phyloP scores from a whole-genome alignment of 352 stramenopile genomes.

The Pilasporangium apinafurcum region DNA sequence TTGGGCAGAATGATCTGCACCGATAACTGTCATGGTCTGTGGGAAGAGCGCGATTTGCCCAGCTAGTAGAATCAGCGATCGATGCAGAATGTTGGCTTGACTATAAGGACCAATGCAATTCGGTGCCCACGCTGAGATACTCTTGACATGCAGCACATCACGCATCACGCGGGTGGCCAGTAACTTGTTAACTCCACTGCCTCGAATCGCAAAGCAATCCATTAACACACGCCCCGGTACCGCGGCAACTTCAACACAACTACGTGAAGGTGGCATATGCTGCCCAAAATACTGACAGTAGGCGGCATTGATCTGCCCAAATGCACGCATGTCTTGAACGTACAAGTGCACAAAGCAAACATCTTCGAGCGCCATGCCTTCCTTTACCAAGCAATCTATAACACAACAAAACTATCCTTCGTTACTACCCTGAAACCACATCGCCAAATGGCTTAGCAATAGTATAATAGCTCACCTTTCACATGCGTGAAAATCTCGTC shows the following conservation, averaged over 20 bases:
- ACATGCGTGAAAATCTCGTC: slow-evolving; percentile 41
- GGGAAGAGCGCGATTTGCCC: slow-evolving; percentile 97
- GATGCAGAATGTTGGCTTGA: slow-evolving; percentile 94
- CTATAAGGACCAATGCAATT: slow-evolving; percentile 99
- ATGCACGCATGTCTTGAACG: slow-evolving; percentile 92
- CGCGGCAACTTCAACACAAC: slow-evolving; percentile 82
- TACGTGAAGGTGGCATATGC: slow-evolving; percentile 73
- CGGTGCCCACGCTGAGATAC: slow-evolving; percentile 95
- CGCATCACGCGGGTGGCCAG: slow-evolving; percentile 46
- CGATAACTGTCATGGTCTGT: slow-evolving; percentile 90
- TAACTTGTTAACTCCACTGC: slow-evolving; percentile 57
- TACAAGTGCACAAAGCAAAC: slow-evolving; percentile 97
- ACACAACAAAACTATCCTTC: slow-evolving; percentile 4
- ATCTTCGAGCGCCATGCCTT: slow-evolving; percentile 76
- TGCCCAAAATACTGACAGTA: slow-evolving; percentile 92
- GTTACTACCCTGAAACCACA: no score
- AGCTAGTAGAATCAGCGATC: slow-evolving; percentile 90
- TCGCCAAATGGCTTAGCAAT: no score
- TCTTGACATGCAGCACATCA: slow-evolving; percentile 95
- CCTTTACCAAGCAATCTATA: slow-evolving; percentile 13
- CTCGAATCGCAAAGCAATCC: slow-evolving; percentile 87
- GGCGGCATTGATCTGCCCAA: slow-evolving; percentile 90
- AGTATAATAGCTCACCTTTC: slow-evolving; percentile 7
- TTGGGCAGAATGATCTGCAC: slow-evolving; percentile 30
- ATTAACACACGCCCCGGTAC: slow-evolving; percentile 75